Evolutionary conservation across 2,329 filamentous ascomycete genomes (phyloP).

Genomic region (Colletotrichum karsti): DNA sequence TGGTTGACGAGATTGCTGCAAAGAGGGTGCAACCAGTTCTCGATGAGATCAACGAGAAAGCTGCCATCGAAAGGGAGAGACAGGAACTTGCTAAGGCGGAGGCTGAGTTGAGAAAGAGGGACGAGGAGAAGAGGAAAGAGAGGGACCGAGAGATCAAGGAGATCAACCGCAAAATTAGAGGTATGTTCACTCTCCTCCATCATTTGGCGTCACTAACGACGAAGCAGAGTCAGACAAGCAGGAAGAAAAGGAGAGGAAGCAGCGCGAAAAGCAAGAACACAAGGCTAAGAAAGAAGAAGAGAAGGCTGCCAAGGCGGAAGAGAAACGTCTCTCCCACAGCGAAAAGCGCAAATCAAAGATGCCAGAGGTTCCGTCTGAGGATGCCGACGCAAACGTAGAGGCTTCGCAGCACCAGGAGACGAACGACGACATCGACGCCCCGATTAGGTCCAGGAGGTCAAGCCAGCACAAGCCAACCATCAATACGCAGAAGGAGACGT

Average conservation of each 20-base stretch:
- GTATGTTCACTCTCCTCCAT: conserved; percentile 57
- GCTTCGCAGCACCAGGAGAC: not conserved
- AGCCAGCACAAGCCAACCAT: conserved; percentile 30
- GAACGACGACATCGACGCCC: not conserved
- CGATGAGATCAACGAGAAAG: conserved; percentile 84
- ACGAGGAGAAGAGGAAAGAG: conserved; percentile 64
- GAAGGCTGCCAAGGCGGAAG: conserved; percentile 60
- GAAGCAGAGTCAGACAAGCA: conserved; percentile 56
- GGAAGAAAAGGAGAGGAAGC: conserved; percentile 52
- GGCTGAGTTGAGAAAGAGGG: conserved; percentile 70
- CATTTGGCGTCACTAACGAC: not conserved
- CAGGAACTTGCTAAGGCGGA: conserved; percentile 71
- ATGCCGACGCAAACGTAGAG: not conserved
- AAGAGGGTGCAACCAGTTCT: conserved; percentile 82
- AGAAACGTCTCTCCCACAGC: conserved; percentile 58
- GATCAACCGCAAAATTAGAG: conserved; percentile 63
- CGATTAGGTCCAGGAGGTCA: not conserved
- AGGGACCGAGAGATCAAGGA: conserved; percentile 59
- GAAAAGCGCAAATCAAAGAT: conserved; percentile 58
- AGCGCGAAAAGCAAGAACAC: conserved; percentile 59
- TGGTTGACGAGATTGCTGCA: conserved; percentile 82
- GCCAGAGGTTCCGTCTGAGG: conserved; percentile 30
- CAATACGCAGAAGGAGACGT: conserved; percentile 24
- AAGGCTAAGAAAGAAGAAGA: conserved; percentile 59
- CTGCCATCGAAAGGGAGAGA: conserved; percentile 75